Percentiles rank a stretch among this genome's conserved stretches.
These are phyloP conservation scores for Kwoniella bestiolae DNA, from an alignment of 768 basidiomycete genomes.

Conservation along the genomic window DNA sequence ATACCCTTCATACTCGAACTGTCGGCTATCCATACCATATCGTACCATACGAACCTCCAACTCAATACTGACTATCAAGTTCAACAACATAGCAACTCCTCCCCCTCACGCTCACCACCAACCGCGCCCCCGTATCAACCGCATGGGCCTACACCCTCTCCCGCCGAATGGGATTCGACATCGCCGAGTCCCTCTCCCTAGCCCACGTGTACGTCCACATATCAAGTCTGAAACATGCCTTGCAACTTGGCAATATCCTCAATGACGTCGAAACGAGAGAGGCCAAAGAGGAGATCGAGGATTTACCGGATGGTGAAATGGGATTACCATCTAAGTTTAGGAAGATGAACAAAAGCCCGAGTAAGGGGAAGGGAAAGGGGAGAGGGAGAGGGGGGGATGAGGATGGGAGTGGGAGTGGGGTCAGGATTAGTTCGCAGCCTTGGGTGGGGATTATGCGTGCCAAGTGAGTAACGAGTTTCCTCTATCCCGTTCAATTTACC, in stretches of 20 bases:
- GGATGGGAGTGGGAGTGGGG: slow-evolving; percentile 24
- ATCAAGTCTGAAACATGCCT: slow-evolving; percentile 83
- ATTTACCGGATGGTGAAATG: slow-evolving; percentile 38
- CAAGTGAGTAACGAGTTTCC: slow-evolving; percentile 48
- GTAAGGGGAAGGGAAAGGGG: slow-evolving; percentile 2
- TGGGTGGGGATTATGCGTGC: slow-evolving; percentile 71
- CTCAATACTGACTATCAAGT: too few species aligned
- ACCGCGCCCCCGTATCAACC: slow-evolving; percentile 92
- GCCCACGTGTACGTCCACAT: slow-evolving; percentile 93
- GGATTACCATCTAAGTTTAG: slow-evolving; percentile 14
- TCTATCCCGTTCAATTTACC: too few species aligned
- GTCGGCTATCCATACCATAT: neutral
- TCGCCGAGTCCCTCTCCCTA: slow-evolving; percentile 88
- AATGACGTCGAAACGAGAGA: slow-evolving; percentile 65
- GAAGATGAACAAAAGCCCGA: slow-evolving; percentile 11
- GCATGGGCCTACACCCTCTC: slow-evolving; percentile 89
- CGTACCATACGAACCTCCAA: too few species aligned
- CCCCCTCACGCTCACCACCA: slow-evolving; percentile 70
- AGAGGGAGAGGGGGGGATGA: slow-evolving; percentile 21
- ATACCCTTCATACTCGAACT: too few species aligned
- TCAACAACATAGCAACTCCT: slow-evolving; percentile 60
- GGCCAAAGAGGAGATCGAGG: slow-evolving; percentile 61
- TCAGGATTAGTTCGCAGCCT: slow-evolving; percentile 47
- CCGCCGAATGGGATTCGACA: slow-evolving; percentile 80
- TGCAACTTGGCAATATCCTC: slow-evolving; percentile 77